phyloP scores from a whole-genome alignment of 164 flowering plant species.

The Dillenia suffruticosa region DNA sequence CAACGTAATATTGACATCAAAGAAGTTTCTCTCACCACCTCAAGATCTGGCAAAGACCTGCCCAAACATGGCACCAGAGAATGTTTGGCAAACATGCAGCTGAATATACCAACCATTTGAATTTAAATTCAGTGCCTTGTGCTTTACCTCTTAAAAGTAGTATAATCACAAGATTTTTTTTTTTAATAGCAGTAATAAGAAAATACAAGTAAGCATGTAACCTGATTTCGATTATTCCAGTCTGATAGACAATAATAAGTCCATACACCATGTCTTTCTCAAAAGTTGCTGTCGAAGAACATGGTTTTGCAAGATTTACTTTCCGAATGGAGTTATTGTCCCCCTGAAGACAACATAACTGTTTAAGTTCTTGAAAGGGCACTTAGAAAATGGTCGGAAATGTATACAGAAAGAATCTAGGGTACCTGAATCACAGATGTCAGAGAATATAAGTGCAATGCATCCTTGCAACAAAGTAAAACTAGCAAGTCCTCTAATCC shows the following conservation, averaged over 20 bases:
- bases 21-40: slow-evolving; percentile 52
- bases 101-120: neutral
- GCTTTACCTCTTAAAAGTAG: too few species aligned
- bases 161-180: neutral
- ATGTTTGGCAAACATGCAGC: slow-evolving; percentile 1
- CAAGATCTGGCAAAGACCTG: slow-evolving; percentile 79
- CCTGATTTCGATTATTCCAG: slow-evolving; percentile 71
- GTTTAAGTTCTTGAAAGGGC: too few species aligned
- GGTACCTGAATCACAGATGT: slow-evolving; percentile 66
- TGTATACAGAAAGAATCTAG: neutral
- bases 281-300: slow-evolving; percentile 76
- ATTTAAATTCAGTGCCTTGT: too few species aligned
- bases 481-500: slow-evolving; percentile 35
- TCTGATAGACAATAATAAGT: slow-evolving; percentile 53
- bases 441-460: slow-evolving; percentile 45
- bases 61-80: slow-evolving; percentile 3
- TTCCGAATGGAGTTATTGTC: slow-evolving; percentile 47
- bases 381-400: neutral
- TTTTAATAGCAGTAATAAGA: neutral
- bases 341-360: slow-evolving; percentile 36
- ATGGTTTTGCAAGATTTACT: slow-evolving; percentile 58
- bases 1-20: slow-evolving; percentile 68
- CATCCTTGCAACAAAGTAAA: slow-evolving; percentile 69
- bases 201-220: slow-evolving; percentile 12
- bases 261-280: slow-evolving; percentile 48